Evolutionary conservation across 176 grass and related monocot genomes (phyloP).

Genomic region (Luzula sylvatica): DNA sequence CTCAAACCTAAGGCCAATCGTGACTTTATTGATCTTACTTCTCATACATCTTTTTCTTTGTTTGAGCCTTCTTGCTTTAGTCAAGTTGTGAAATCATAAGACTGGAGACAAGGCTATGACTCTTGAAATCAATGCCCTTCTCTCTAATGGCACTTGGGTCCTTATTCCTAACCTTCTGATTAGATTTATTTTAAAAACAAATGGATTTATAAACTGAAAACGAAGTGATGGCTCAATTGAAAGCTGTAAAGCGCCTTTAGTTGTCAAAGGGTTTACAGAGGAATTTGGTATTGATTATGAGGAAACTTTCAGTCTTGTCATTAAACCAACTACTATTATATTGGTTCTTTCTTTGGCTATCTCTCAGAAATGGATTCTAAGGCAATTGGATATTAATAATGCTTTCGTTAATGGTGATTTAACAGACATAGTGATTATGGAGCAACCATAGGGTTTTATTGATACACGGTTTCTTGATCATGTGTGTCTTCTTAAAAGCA

Average conservation of each 20-base stretch:
- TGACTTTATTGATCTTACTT: no score
- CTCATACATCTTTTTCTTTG: background rate
- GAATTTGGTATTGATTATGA: background rate
- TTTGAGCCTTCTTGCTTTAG: background rate
- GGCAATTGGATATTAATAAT: slow-evolving; percentile 7
- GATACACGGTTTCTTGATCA: background rate
- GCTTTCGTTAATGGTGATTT: background rate
- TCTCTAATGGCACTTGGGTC: background rate
- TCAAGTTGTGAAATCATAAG: background rate
- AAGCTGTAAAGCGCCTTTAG: background rate
- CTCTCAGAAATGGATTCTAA: background rate
- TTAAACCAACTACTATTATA: background rate
- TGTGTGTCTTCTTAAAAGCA: background rate
- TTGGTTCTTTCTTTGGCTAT: background rate
- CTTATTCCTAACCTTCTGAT: background rate
- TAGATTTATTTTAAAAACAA: background rate
- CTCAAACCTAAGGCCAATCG: no score
- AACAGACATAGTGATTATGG: background rate
- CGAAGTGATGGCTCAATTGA: background rate
- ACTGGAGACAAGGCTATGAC: background rate
- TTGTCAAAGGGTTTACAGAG: background rate
- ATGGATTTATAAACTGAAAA: background rate
- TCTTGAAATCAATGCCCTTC: background rate
- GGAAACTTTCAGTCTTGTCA: background rate
- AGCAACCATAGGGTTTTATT: background rate